Evolutionary conservation across 2,329 filamentous ascomycete species (phyloP).

Genomic region (Aspergillus awamori): DNA sequence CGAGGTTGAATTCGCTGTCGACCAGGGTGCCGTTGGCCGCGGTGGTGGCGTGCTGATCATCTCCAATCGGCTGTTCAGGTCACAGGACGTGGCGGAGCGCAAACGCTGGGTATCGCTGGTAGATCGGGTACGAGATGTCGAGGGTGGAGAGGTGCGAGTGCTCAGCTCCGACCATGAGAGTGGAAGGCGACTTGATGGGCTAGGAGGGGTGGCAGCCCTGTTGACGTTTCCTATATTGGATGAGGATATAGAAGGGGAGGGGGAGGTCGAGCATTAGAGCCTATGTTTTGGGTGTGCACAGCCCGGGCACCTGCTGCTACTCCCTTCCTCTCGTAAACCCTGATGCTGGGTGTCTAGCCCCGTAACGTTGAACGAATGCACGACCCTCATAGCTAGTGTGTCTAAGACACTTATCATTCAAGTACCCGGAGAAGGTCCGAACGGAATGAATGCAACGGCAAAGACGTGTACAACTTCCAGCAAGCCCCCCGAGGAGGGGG

Average conservation of each 20-base stretch:
- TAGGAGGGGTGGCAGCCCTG: slow-evolving; percentile 87
- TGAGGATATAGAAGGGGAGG: slow-evolving; percentile 70
- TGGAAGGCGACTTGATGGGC: slow-evolving; percentile 76
- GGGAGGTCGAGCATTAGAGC: slow-evolving; percentile 32
- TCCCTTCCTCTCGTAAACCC: neutral
- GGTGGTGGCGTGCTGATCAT: slow-evolving; percentile 85
- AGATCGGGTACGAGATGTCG: slow-evolving; percentile 76
- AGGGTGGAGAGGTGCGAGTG: slow-evolving; percentile 86
- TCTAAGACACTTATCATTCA: neutral
- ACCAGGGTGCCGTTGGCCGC: slow-evolving; percentile 82
- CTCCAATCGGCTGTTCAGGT: slow-evolving; percentile 84
- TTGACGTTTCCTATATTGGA: slow-evolving; percentile 86
- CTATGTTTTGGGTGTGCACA: neutral
- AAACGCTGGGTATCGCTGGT: slow-evolving; percentile 83
- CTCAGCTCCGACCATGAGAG: slow-evolving; percentile 94
- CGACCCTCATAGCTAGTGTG: neutral
- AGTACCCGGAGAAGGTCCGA: neutral
- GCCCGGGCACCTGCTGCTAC: neutral
- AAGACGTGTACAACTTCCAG: neutral
- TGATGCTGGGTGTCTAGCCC: neutral
- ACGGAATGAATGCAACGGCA: neutral
- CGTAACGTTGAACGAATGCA: slow-evolving; percentile 1
- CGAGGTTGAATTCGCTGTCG: slow-evolving; percentile 80
- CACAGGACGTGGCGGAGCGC: slow-evolving; percentile 73
- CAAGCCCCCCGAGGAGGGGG: neutral